A percentile compares a stretch with the other conserved stretches of the same genome.
These are phyloP conservation scores for Solanum tarapatanum DNA, from an alignment of 257 asterid genomes.

Conservation along the genomic window DNA sequence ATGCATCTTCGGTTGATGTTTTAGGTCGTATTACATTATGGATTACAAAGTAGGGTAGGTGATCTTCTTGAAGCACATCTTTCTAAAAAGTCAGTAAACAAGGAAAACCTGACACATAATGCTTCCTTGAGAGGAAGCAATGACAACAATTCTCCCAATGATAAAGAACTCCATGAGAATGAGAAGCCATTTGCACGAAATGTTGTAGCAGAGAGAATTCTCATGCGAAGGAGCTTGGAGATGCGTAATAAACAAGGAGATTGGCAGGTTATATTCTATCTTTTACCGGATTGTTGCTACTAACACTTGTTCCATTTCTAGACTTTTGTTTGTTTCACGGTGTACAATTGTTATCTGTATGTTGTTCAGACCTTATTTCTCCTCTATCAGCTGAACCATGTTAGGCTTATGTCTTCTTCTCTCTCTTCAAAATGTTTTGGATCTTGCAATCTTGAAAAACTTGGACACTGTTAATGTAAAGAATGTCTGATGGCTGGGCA, in stretches of 20 bases:
- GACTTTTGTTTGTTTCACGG: neutral
- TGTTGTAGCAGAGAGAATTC: conserved; percentile 57
- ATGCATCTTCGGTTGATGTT: neutral
- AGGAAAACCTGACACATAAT: conserved; percentile 24
- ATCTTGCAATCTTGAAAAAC: neutral
- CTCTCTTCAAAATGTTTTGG: neutral
- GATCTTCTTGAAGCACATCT: conserved; percentile 53
- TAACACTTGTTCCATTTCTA: neutral
- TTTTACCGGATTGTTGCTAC: neutral
- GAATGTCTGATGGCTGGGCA: neutral
- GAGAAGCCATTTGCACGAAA: conserved; percentile 44
- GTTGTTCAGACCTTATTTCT: neutral
- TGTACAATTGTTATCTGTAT: neutral
- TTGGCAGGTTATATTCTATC: conserved; percentile 46
- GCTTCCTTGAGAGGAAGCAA: conserved; percentile 22
- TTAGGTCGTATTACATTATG: conserved; percentile 58
- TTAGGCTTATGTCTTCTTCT: neutral
- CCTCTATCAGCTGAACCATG: neutral
- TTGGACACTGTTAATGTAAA: neutral
- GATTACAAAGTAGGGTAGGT: conserved; percentile 43
- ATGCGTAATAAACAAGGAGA: conserved; percentile 62
- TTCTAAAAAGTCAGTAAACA: conserved; percentile 46
- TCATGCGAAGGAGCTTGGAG: conserved; percentile 46
- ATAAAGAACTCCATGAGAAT: conserved; percentile 29
- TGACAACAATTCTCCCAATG: conserved; percentile 12